phyloP scores from a whole-genome alignment of 2,329 filamentous ascomycete species.

The Ampelomyces quisqualis region DNA sequence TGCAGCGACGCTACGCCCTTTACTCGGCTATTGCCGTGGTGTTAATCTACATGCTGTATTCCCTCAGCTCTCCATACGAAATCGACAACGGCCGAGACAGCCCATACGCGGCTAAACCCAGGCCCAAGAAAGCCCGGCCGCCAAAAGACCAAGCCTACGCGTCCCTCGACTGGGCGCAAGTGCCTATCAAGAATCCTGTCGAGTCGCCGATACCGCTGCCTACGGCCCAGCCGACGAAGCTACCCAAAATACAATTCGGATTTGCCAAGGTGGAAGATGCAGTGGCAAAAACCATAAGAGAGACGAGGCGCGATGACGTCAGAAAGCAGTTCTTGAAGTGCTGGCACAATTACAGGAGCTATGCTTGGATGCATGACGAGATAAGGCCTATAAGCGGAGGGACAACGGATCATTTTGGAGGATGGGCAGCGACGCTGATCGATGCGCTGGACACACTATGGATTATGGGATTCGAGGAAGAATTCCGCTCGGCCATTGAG shows the following conservation, averaged over 20 bases:
- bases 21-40: slow-evolving; percentile 39
- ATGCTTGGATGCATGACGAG: slow-evolving; percentile 54
- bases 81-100: slow-evolving; percentile 1
- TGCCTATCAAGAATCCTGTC: slow-evolving; percentile 46
- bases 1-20: slow-evolving; percentile 41
- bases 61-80: slow-evolving; percentile 41
- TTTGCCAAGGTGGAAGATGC: slow-evolving; percentile 42
- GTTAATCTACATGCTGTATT: slow-evolving; percentile 42
- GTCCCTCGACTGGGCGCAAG: slow-evolving; percentile 44
- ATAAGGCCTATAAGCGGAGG: slow-evolving; percentile 48
- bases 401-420: slow-evolving; percentile 47
- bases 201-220: slow-evolving; percentile 42
- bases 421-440: slow-evolving; percentile 51
- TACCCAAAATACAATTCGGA: slow-evolving; percentile 48
- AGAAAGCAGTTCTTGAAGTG: slow-evolving; percentile 47
- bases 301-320: slow-evolving; percentile 42
- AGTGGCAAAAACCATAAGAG: slow-evolving; percentile 34
- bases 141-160: slow-evolving; percentile 13
- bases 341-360: slow-evolving; percentile 48
- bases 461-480: slow-evolving; percentile 52
- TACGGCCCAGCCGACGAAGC: slow-evolving; percentile 36
- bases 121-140: slow-evolving; percentile 12
- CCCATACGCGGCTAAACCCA: slow-evolving; percentile 7
- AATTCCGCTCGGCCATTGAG: slow-evolving; percentile 50
- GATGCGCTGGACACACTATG: slow-evolving; percentile 51